A percentile compares a stretch with the other conserved stretches of the same genome.
Evolutionary conservation across 441 rosid genomes (phyloP).

Genomic region (Gossypium lobatum): DNA sequence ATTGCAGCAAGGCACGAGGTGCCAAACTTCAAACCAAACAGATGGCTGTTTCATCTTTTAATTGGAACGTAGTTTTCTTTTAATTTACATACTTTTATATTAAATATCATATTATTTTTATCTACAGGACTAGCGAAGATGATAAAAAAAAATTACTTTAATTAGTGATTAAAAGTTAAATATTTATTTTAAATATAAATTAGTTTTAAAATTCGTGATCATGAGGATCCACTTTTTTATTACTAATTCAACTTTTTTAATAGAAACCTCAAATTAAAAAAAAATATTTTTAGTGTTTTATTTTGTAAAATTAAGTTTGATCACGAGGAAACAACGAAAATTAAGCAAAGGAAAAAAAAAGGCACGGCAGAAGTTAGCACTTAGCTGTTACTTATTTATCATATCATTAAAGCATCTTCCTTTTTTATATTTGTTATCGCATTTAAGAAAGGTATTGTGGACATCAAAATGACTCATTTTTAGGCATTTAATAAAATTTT

Average conservation of each 20-base stretch:
- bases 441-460: neutral
- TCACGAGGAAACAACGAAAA: neutral
- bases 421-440: neutral
- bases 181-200: too few relatives aligned
- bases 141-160: too few relatives aligned
- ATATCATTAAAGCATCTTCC: neutral
- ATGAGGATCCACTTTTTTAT: too few relatives aligned
- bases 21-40: constrained; percentile 21
- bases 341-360: neutral
- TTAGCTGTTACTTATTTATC: neutral
- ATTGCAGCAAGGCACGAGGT: constrained; percentile 17
- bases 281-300: too few relatives aligned
- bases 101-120: neutral
- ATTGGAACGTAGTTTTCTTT: too few relatives aligned
- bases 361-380: neutral
- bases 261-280: neutral
- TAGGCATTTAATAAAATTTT: neutral
- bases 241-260: too few relatives aligned
- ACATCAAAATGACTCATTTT: too few relatives aligned
- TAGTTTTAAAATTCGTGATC: too few relatives aligned
- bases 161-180: too few relatives aligned
- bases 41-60: neutral
- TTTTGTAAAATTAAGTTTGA: neutral
- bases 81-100: neutral
- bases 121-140: too few relatives aligned